phyloP scores from a whole-genome alignment of 495 filamentous ascomycete species.

The Choiromyces venosus region DNA sequence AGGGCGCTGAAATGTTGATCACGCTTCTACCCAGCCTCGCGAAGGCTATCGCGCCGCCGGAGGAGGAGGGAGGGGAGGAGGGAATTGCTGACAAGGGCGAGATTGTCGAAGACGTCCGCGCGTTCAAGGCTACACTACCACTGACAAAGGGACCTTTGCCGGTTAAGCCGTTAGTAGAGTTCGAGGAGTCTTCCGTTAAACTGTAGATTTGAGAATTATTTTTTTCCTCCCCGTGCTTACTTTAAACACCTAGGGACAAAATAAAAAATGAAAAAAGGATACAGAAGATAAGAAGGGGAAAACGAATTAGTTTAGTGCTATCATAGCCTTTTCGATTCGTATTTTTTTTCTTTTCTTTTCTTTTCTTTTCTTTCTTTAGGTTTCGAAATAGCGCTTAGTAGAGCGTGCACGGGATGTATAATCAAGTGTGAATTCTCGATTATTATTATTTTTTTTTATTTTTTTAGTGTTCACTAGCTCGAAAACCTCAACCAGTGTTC shows the following conservation, averaged over 20 bases:
- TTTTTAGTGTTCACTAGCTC: too few relatives aligned
- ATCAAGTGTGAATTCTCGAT: not conserved
- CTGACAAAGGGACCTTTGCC: conserved; percentile 36
- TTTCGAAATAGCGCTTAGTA: not conserved
- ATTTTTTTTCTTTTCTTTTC: not conserved
- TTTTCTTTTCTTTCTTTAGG: not conserved
- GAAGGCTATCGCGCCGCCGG: not conserved
- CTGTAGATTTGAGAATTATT: conserved; percentile 16
- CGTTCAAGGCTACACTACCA: conserved; percentile 37
- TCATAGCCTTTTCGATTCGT: not conserved
- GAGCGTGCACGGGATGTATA: not conserved
- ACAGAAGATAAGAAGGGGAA: not conserved
- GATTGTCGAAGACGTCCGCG: conserved; percentile 33
- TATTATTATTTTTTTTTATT: too few relatives aligned
- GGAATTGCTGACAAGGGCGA: conserved; percentile 25
- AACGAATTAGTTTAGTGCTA: not conserved
- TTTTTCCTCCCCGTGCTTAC: too few relatives aligned
- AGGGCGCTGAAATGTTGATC: conserved; percentile 20
- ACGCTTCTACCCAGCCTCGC: conserved; percentile 18
- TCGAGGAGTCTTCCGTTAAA: conserved; percentile 39
- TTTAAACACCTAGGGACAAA: not conserved
- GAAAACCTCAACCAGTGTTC: too few relatives aligned
- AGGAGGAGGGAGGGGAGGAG: conserved; percentile 7
- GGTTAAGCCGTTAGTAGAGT: conserved; percentile 40
- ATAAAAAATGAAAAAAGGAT: too few relatives aligned